These are phyloP conservation scores for Venturia nashicola DNA, from an alignment of 2,329 filamentous ascomycete species.

Conservation along the genomic window DNA sequence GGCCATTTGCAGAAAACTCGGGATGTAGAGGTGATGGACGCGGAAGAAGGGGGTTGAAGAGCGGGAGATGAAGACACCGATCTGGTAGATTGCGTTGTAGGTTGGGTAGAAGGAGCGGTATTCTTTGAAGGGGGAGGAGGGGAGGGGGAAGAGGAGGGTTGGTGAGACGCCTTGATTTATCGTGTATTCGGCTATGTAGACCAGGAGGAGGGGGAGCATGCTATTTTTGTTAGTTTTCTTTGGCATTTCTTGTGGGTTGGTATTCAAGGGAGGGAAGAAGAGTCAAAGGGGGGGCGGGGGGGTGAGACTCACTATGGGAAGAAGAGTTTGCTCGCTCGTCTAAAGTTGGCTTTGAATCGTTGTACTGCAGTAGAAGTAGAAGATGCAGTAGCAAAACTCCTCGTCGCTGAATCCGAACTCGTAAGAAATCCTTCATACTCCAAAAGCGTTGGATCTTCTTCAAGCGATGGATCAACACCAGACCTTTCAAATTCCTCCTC, in stretches of 20 bases:
- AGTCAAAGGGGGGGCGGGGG: neutral
- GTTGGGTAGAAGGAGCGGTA: conserved; percentile 88
- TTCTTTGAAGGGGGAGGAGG: conserved; percentile 62
- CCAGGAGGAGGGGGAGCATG: conserved; percentile 83
- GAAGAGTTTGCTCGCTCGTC: conserved; percentile 58
- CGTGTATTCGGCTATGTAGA: conserved; percentile 93
- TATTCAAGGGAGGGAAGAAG: neutral
- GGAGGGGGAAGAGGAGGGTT: conserved; percentile 74
- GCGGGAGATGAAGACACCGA: conserved; percentile 88
- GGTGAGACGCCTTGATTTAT: conserved; percentile 94
- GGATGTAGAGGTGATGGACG: conserved; percentile 68
- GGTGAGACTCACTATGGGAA: conserved; percentile 46
- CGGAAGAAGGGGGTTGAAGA: conserved; percentile 82
- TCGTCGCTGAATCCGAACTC: conserved; percentile 20
- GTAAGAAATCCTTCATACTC: conserved; percentile 26
- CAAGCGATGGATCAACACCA: conserved; percentile 14
- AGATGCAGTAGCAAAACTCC: conserved; percentile 15
- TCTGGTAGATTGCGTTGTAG: conserved; percentile 88
- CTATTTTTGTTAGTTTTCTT: conserved; percentile 20
- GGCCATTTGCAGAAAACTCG: conserved; percentile 66
- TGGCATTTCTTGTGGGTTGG: no score
- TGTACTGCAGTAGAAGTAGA: conserved; percentile 15
- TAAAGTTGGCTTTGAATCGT: conserved; percentile 40
- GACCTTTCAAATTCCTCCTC: conserved; percentile 18
- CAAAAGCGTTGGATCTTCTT: conserved; percentile 9